A percentile compares a stretch with the other conserved stretches of the same genome.
These are phyloP conservation scores for Brassica juncea DNA, from an alignment of 345 rosid genomes.

Conservation along the genomic window DNA sequence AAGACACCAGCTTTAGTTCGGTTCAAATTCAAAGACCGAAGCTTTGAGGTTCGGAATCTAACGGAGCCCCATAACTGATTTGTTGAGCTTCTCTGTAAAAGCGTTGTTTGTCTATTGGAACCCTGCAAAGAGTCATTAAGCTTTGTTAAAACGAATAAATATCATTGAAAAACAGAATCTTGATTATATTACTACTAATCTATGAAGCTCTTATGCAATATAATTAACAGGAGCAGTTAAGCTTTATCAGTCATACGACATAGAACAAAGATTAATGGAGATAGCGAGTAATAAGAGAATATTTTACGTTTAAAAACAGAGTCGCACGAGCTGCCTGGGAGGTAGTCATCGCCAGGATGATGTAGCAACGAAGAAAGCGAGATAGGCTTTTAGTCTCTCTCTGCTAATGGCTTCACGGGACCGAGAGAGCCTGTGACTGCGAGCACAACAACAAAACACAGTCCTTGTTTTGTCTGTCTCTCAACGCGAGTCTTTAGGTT, in stretches of 20 bases:
- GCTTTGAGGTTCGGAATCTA: slow-evolving; percentile 27
- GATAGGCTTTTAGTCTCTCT: slow-evolving; percentile 9
- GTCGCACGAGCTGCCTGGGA: slow-evolving; percentile 40
- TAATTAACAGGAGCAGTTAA: not conserved
- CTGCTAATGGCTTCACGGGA: not conserved
- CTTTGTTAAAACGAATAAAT: not conserved
- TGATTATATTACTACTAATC: not conserved
- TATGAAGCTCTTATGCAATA: not conserved
- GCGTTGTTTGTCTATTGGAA: slow-evolving; percentile 55
- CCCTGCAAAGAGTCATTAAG: slow-evolving; percentile 47
- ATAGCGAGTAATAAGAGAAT: slow-evolving; percentile 2
- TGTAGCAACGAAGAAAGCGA: not conserved
- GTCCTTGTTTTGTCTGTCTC: slow-evolving; percentile 11
- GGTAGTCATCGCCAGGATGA: slow-evolving; percentile 29
- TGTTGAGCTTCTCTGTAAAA: slow-evolving; percentile 44
- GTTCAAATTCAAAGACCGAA: slow-evolving; percentile 18
- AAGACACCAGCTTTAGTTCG: slow-evolving; percentile 43
- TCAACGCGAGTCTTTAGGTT: not conserved
- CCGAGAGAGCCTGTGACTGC: slow-evolving; percentile 28
- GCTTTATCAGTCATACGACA: not conserved
- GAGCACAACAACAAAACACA: slow-evolving; percentile 25
- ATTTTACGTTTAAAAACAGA: slow-evolving; percentile 33
- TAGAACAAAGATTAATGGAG: not conserved
- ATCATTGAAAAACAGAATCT: not conserved
- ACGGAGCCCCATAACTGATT: slow-evolving; percentile 51